phyloP scores from a whole-genome alignment of 306 rosid species.

The Echinosophora koreensis region DNA sequence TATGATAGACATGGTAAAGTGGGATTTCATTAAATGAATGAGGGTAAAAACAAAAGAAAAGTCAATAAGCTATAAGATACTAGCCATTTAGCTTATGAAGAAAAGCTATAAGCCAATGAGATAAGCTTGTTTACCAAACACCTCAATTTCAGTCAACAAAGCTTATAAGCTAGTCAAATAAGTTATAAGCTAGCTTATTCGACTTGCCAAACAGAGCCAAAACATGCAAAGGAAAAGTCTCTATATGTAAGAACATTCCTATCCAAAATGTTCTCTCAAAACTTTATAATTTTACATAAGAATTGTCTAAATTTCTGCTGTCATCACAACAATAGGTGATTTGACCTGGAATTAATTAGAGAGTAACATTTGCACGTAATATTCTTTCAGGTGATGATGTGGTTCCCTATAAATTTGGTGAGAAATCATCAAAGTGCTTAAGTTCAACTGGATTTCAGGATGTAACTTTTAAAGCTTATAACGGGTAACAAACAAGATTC shows the following conservation, averaged over 20 bases:
- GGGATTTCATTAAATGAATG: no score
- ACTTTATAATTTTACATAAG: neutral
- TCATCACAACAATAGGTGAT: constrained; percentile 29
- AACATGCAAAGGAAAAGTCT: neutral
- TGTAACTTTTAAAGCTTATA: constrained; percentile 79
- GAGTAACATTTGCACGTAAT: constrained; percentile 11
- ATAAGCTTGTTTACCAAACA: no score
- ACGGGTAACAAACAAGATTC: constrained; percentile 57
- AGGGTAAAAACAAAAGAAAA: no score
- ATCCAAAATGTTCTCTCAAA: neutral
- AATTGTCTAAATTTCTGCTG: neutral
- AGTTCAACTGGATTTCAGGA: constrained; percentile 74
- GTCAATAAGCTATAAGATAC: no score
- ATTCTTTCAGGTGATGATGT: constrained; percentile 81
- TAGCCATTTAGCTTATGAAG: no score
- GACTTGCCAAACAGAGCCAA: no score
- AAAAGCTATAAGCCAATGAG: no score
- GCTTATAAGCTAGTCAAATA: no score
- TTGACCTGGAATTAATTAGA: constrained; percentile 14
- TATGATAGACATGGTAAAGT: no score
- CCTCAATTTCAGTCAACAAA: no score
- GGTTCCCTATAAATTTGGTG: constrained; percentile 85
- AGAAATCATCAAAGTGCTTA: constrained; percentile 73
- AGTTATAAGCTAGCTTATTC: no score
- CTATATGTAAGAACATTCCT: neutral